Conservation (phyloP, 1,139 yeast species). For the Meyerozyma guilliermondii region DNA sequence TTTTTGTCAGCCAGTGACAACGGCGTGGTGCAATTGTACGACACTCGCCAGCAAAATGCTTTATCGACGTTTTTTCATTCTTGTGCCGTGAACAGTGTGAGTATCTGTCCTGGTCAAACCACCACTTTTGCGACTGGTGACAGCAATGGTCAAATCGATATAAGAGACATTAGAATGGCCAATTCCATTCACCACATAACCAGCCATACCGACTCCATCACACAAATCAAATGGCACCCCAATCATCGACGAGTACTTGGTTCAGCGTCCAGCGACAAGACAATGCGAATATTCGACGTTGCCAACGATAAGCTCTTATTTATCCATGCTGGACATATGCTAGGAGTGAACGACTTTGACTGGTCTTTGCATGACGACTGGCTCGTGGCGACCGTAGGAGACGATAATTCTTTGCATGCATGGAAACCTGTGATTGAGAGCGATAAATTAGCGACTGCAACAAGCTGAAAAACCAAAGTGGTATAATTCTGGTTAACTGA, state of each 20-base stretch:
- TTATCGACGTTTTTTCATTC: conserved; percentile 16
- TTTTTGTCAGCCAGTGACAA: conserved; percentile 57
- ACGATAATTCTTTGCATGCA: conserved; percentile 82
- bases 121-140: conserved; percentile 66
- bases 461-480: too few species aligned
- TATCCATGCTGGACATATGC: conserved; percentile 86
- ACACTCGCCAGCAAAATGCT: conserved; percentile 36
- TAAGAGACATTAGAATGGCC: conserved; percentile 67
- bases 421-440: conserved; percentile 57
- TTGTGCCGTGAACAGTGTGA: conserved; percentile 58
- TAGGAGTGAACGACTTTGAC: conserved; percentile 77
- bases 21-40: conserved; percentile 44
- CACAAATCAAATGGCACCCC: conserved; percentile 80
- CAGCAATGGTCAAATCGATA: conserved; percentile 47
- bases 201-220: conserved; percentile 60
- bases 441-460: background rate
- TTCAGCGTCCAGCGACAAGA: conserved; percentile 66
- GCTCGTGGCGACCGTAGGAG: conserved; percentile 79
- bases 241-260: conserved; percentile 55
- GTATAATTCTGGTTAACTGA: too few species aligned
- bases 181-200: conserved; percentile 20
- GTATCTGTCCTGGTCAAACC: conserved; percentile 55
- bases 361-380: conserved; percentile 84
- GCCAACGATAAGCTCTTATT: conserved; percentile 48
- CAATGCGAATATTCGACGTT: conserved; percentile 69